phyloP scores from a whole-genome alignment of 768 basidiomycete genomes.

The Crepidotus variabilis region DNA sequence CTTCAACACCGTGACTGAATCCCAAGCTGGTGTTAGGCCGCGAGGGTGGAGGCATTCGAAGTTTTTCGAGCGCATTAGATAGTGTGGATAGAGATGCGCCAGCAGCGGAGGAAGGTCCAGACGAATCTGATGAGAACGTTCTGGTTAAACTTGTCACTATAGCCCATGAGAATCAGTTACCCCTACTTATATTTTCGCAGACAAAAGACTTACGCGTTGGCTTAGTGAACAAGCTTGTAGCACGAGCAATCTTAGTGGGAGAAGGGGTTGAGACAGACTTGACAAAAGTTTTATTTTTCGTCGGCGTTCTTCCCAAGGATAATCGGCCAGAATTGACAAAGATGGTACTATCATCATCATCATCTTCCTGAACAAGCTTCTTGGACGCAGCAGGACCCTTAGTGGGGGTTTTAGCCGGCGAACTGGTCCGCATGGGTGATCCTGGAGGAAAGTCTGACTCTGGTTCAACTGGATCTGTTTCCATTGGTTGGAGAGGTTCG shows the following conservation, averaged over 20 bases:
- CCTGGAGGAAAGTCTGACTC: conserved; percentile 17
- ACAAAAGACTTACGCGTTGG: conserved; percentile 23
- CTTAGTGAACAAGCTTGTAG: conserved; percentile 23
- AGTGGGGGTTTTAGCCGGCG: conserved; percentile 18
- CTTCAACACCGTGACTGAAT: conserved; percentile 41
- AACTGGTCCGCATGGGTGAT: conserved; percentile 30
- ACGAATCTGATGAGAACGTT: conserved; percentile 20
- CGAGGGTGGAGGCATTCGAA: conserved; percentile 61
- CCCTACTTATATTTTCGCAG: not conserved
- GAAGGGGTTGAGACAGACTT: conserved; percentile 24
- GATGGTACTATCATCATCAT: conserved; percentile 9
- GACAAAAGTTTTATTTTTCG: conserved; percentile 11
- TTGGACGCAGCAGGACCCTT: not conserved
- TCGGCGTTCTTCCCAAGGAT: conserved; percentile 22
- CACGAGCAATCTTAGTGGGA: conserved; percentile 28
- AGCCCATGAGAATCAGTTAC: conserved; percentile 1
- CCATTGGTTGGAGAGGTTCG: not conserved
- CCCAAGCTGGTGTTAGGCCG: conserved; percentile 71
- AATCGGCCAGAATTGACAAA: conserved; percentile 19
- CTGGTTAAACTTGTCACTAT: conserved; percentile 18
- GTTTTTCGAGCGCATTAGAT: conserved; percentile 64
- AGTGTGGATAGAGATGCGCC: conserved; percentile 58
- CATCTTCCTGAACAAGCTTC: not conserved
- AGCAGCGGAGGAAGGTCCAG: conserved; percentile 19
- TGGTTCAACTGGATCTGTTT: not conserved